Evolutionary conservation across 345 rosid genomes (phyloP).

Genomic region (Arabidopsis arenosa): DNA sequence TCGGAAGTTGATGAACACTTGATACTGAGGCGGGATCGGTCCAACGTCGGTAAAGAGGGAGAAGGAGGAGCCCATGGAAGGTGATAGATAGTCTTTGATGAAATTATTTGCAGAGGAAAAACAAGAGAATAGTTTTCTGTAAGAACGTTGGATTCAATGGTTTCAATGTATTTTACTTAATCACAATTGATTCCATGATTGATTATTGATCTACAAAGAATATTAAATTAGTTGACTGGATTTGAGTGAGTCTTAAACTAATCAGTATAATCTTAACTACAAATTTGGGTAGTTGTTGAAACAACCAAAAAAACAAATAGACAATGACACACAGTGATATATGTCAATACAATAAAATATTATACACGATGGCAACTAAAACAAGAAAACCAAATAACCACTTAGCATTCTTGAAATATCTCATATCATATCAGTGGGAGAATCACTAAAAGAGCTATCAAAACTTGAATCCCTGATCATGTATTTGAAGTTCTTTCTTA

Average conservation of each 20-base stretch:
- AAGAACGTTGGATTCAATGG: not conserved
- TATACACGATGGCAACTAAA: too few species aligned
- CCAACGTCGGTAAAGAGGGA: constrained; percentile 4
- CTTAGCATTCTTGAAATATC: too few species aligned
- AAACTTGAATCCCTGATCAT: too few species aligned
- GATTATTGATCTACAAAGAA: not conserved
- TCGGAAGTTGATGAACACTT: constrained; percentile 6
- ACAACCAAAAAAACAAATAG: not conserved
- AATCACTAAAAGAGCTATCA: too few species aligned
- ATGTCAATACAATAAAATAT: too few species aligned
- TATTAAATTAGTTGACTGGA: not conserved
- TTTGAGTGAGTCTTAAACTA: not conserved
- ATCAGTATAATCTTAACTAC: not conserved
- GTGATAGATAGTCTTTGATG: not conserved
- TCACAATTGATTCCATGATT: not conserved
- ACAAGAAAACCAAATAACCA: too few species aligned
- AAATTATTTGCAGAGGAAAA: not conserved
- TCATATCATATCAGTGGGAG: too few species aligned
- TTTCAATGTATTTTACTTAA: not conserved
- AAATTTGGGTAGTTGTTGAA: not conserved
- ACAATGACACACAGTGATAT: not conserved
- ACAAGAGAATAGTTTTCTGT: too few species aligned
- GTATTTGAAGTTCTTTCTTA: too few species aligned
- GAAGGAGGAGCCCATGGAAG: not conserved
- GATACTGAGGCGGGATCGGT: constrained; percentile 2